These are phyloP conservation scores for Colletotrichum tropicicola DNA, from an alignment of 2,329 filamentous ascomycete genomes.

Conservation along the genomic window DNA sequence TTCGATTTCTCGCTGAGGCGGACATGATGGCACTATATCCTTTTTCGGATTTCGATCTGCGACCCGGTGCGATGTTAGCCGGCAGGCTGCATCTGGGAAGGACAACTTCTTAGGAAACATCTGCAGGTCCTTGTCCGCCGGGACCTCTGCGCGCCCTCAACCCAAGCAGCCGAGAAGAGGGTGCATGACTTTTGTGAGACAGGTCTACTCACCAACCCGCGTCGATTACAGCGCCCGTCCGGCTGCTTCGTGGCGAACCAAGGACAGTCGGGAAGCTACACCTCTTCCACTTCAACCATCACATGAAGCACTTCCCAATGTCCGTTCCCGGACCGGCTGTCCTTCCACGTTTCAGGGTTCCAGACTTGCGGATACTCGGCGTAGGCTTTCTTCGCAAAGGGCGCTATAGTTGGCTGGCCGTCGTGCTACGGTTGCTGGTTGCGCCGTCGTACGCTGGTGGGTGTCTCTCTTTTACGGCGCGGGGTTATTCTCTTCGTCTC, in stretches of 20 bases:
- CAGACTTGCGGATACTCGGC: conserved; percentile 23
- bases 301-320: conserved; percentile 44
- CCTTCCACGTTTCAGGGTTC: conserved; percentile 32
- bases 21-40: conserved; percentile 64
- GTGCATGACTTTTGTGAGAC: conserved; percentile 43
- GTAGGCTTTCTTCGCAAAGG: not conserved
- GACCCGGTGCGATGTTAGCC: conserved; percentile 35
- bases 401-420: conserved; percentile 15
- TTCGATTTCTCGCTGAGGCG: conserved; percentile 65
- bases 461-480: conserved; percentile 18
- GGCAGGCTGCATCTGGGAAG: conserved; percentile 33
- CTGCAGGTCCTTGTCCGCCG: conserved; percentile 28
- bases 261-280: conserved; percentile 40
- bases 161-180: conserved; percentile 20
- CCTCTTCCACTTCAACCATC: conserved; percentile 45
- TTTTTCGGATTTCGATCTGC: conserved; percentile 35
- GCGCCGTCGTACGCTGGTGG: conserved; percentile 13
- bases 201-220: conserved; percentile 50
- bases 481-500: not conserved
- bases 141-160: conserved; percentile 29
- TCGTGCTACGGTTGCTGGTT: conserved; percentile 20
- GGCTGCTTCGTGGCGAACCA: conserved; percentile 33
- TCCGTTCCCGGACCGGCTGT: conserved; percentile 39
- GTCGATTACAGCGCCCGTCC: conserved; percentile 32
- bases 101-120: conserved; percentile 33